Percentiles rank a stretch among this genome's conserved stretches.
These are phyloP conservation scores for Pleomassaria siparia DNA, from an alignment of 2,329 filamentous ascomycete species.

Conservation along the genomic window DNA sequence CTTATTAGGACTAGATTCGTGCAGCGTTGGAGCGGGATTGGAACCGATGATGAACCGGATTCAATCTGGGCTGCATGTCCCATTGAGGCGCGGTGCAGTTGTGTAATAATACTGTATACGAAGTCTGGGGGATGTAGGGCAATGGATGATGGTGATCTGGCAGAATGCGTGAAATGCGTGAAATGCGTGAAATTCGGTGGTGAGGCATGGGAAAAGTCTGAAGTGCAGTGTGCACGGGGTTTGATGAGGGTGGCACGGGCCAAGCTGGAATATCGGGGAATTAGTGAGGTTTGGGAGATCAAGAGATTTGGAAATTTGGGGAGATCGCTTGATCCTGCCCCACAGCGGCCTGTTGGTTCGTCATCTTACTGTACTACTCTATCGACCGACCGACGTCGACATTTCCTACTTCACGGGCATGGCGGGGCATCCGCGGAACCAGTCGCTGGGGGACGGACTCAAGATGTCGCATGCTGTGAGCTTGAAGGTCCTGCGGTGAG, in stretches of 20 bases:
- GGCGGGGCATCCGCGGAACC: slow-evolving; percentile 33
- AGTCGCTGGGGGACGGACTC: slow-evolving; percentile 41
- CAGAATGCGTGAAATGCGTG: no score
- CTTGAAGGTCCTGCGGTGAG: slow-evolving; percentile 81
- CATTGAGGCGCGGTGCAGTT: no score
- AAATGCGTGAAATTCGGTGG: background rate
- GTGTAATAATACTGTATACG: background rate
- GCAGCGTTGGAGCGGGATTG: slow-evolving; percentile 44
- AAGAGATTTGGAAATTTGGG: background rate
- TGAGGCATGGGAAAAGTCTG: background rate
- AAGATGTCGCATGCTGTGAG: slow-evolving; percentile 74
- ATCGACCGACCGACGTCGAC: no score
- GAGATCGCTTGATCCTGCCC: background rate
- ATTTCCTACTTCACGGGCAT: background rate
- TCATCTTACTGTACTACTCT: no score
- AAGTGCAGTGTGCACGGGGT: background rate
- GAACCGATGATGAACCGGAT: slow-evolving; percentile 4
- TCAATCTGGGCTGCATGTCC: slow-evolving; percentile 8
- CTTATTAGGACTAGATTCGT: slow-evolving; percentile 47
- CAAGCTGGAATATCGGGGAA: background rate
- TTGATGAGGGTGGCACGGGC: background rate
- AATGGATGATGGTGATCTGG: background rate
- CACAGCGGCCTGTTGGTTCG: background rate
- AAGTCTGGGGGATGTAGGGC: background rate
- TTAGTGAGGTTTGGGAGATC: background rate